Conservation (phyloP, 805 yeast genomes). For the Yamadazyma ubonensis region DNA sequence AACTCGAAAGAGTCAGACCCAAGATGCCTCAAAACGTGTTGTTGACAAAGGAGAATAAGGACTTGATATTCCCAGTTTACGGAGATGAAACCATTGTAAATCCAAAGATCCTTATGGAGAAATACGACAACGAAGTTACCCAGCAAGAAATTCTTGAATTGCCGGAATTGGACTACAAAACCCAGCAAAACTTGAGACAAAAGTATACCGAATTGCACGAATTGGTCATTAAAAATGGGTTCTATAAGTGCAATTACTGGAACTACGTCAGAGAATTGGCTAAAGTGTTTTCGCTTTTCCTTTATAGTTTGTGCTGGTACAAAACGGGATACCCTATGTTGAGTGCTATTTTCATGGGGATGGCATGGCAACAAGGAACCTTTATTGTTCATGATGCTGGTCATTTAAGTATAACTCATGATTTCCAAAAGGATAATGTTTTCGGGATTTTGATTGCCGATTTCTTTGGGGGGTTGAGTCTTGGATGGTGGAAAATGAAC, state of each 20-base stretch:
- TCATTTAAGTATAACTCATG: conserved; percentile 78
- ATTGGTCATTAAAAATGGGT: conserved; percentile 53
- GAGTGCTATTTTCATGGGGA: conserved; percentile 67
- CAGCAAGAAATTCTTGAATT: conserved; percentile 53
- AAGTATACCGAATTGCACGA: conserved; percentile 64
- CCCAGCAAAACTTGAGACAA: conserved; percentile 56
- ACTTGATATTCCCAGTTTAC: conserved; percentile 35
- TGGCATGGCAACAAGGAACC: conserved; percentile 87
- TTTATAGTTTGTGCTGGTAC: conserved; percentile 50
- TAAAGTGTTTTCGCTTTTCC: conserved; percentile 56
- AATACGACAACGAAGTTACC: conserved; percentile 57
- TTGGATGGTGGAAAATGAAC: conserved; percentile 95
- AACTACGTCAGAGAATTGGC: conserved; percentile 67
- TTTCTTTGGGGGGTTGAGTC: conserved; percentile 80
- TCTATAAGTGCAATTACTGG: conserved; percentile 72
- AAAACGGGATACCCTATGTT: conserved; percentile 43
- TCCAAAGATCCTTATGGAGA: conserved; percentile 52
- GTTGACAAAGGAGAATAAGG: conserved; percentile 36
- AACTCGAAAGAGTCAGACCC: conserved; percentile 37
- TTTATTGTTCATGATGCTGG: conserved; percentile 92
- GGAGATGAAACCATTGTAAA: conserved; percentile 42
- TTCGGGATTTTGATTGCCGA: conserved; percentile 74
- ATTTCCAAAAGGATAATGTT: conserved; percentile 71
- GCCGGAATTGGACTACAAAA: conserved; percentile 66
- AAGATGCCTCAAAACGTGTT: conserved; percentile 50